Evolutionary conservation across 176 grass and related monocot species (phyloP).

Genomic region (Oryza nivara): DNA sequence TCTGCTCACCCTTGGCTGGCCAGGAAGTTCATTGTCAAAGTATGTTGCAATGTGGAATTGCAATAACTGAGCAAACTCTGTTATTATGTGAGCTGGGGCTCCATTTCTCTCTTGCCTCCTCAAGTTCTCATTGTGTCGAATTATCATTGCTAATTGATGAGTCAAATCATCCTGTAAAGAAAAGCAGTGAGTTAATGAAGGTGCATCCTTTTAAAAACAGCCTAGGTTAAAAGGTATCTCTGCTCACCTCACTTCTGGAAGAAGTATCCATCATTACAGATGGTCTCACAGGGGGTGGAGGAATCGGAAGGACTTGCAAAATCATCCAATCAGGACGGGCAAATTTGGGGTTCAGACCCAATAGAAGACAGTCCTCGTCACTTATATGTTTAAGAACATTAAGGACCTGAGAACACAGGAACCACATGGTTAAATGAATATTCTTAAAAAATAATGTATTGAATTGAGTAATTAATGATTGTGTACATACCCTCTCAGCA

Average conservation of each 20-base stretch:
- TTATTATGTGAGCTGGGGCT: conserved; percentile 97
- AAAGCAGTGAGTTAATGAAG: neutral
- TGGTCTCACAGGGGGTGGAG: conserved; percentile 95
- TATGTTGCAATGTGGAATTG: conserved; percentile 99
- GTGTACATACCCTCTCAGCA: conserved; percentile 71
- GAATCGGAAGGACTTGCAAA: conserved; percentile 95
- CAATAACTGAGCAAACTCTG: conserved; percentile 94
- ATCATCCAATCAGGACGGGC: conserved; percentile 99
- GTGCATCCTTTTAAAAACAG: conserved; percentile 14
- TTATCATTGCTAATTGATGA: conserved; percentile 98
- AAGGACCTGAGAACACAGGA: conserved; percentile 66
- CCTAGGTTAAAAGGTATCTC: neutral
- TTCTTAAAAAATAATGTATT: neutral
- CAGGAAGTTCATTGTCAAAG: conserved; percentile 98
- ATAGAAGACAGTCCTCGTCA: conserved; percentile 89
- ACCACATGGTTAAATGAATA: conserved; percentile 30
- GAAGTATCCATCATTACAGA: conserved; percentile 99
- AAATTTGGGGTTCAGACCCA: conserved; percentile 88
- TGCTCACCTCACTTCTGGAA: conserved; percentile 88
- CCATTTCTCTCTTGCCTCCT: conserved; percentile 96
- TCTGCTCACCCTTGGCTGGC: conserved; percentile 75
- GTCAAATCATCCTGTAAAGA: conserved; percentile 92
- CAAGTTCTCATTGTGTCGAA: conserved; percentile 96
- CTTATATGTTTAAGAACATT: conserved; percentile 97
- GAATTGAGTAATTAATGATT: conserved; percentile 12